A percentile compares a stretch with the other conserved stretches of the same genome.
Evolutionary conservation across 257 asterid genomes (phyloP).

Genomic region (Gardenia jasminoides): DNA sequence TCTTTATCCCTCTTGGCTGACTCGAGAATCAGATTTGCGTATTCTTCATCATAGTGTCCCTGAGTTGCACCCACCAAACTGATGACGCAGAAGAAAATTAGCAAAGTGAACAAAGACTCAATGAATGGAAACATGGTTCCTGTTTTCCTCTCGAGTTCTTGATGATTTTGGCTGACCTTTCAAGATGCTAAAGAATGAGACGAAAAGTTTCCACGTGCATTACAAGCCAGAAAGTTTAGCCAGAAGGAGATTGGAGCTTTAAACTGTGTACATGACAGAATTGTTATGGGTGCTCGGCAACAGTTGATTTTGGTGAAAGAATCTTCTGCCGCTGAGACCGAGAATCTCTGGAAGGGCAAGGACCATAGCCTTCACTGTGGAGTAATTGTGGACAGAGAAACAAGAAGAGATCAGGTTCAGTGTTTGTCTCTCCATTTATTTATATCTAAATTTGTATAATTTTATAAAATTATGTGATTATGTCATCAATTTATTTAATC

Average conservation of each 20-base stretch:
- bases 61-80: constrained; percentile 4
- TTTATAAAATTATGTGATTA: too few relatives aligned
- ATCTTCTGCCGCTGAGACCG: too few relatives aligned
- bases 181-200: background rate
- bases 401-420: too few relatives aligned
- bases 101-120: constrained; percentile 14
- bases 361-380: too few relatives aligned
- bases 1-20: constrained; percentile 53
- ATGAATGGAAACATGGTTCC: constrained; percentile 25
- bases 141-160: background rate
- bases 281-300: too few relatives aligned
- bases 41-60: constrained; percentile 28
- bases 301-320: background rate
- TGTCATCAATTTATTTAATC: too few relatives aligned
- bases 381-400: too few relatives aligned
- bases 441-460: too few relatives aligned
- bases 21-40: constrained; percentile 42
- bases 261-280: too few relatives aligned
- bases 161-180: background rate
- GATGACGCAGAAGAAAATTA: constrained; percentile 14
- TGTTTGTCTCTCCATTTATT: too few relatives aligned
- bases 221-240: background rate
- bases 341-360: too few relatives aligned
- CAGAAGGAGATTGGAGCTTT: too few relatives aligned
- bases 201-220: background rate